Base-by-base conservation (phyloP, 1,284 basidiomycete genomes). In the Puccinia novopanici region DNA sequence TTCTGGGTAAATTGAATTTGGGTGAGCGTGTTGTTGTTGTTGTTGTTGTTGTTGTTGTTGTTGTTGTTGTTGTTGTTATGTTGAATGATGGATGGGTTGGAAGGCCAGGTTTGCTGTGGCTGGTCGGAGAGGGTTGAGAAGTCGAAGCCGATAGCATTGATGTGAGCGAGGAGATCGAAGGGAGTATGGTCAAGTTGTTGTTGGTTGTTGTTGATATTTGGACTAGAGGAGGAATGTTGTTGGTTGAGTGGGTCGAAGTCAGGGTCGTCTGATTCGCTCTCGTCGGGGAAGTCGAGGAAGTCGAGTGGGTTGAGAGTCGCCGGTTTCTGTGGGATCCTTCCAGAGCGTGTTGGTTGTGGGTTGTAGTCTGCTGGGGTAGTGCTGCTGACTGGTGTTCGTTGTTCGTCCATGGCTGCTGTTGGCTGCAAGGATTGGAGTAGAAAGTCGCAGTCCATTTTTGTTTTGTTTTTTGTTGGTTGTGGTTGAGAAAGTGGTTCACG, bases 261-360 rank as follows among this genome's bases (percentile, higher is more conserved):
- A 42, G 77, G 77, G 54, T 79, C 77, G 52, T 79, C 77, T 37
- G 77, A 79, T 71, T 79, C 77, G 40, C 67, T 71, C 45, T 79
- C 77, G 24, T 67, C 70, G 13, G 77, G 77, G 59, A 79, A 79
- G 40, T 71, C 57, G 0, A 79, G 40, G 34, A 61, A 79, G 42
- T 71, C 77, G 40, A 79, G 57, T 55, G 65, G 65, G 54, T 78
- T 57, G 9, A 76, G 24, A n/a, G 27, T 55, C 6, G 48, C 24
- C 22, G 67, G 67, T 78, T 34, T 34, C 27, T 70, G 75, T 12
- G 75, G 75, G 48, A 78, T 78, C 12, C 75, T 67, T 37, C 75
- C 75, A 27, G 75, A 78, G 34, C 75, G 45, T 42, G 75, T 78
- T 3, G 63, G 75, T 19, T 78, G 75, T 68, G 45, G 59, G 24